phyloP scores from a whole-genome alignment of 441 rosid species.

The Eugenia klotzschiana region DNA sequence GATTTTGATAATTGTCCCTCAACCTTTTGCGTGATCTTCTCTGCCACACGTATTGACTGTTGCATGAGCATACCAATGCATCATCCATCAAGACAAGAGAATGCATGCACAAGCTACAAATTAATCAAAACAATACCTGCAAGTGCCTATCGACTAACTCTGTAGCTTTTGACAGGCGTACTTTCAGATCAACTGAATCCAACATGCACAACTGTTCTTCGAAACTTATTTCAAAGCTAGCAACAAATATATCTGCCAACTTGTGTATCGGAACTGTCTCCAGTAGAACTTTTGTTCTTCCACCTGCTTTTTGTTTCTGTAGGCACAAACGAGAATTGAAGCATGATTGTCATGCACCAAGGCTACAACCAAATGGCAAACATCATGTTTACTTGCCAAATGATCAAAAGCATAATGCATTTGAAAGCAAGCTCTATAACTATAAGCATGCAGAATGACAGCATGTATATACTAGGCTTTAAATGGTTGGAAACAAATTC shows the following conservation, averaged over 20 bases:
- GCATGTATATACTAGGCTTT: not conserved
- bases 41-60: conserved; percentile 99
- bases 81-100: conserved; percentile 12
- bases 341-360: not conserved
- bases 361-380: not conserved
- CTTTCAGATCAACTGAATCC: conserved; percentile 90
- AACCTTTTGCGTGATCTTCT: conserved; percentile 95
- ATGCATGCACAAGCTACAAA: conserved; percentile 6
- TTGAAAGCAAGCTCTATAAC: conserved; percentile 1
- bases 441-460: not conserved
- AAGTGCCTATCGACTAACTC: conserved; percentile 96
- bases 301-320: conserved; percentile 90
- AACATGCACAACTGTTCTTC: conserved; percentile 91
- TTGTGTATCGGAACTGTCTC: conserved; percentile 95
- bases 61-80: conserved; percentile 18
- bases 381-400: not conserved
- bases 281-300: conserved; percentile 86
- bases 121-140: conserved; percentile 43
- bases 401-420: not conserved
- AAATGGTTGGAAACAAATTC: not conserved
- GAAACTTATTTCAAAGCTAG: conserved; percentile 95
- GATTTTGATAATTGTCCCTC: conserved; percentile 98
- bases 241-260: conserved; percentile 97
- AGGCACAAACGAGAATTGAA: conserved; percentile 2
- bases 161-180: conserved; percentile 84